A percentile compares a stretch with the other conserved stretches of the same genome.
These are phyloP conservation scores for Poteriospumella lacustris DNA, from an alignment of 108 stramenopile species.

Conservation along the genomic window DNA sequence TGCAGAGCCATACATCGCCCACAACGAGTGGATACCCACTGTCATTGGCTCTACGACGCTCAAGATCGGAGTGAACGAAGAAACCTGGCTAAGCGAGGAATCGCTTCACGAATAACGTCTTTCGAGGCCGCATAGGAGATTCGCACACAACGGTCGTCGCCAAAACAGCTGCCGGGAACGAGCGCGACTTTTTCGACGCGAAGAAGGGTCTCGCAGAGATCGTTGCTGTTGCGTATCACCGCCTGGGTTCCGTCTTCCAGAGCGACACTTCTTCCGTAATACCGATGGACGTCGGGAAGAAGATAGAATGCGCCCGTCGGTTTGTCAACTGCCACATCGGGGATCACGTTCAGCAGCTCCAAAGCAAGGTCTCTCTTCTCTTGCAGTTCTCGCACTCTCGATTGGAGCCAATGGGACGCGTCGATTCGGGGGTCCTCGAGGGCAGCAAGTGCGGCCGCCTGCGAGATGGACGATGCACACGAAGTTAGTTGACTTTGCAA, in stretches of 20 bases:
- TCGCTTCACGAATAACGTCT: slow-evolving; percentile 73
- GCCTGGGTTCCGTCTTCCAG: background rate
- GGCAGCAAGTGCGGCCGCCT: slow-evolving; percentile 85
- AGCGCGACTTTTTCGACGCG: slow-evolving; percentile 74
- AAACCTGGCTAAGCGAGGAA: slow-evolving; percentile 39
- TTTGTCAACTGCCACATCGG: slow-evolving; percentile 56
- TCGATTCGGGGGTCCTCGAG: slow-evolving; percentile 63
- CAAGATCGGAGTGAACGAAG: too few species aligned
- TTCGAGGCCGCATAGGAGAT: slow-evolving; percentile 89
- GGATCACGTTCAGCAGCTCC: slow-evolving; percentile 60
- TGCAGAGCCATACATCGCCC: too few species aligned
- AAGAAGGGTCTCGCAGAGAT: slow-evolving; percentile 77
- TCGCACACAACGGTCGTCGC: slow-evolving; percentile 77
- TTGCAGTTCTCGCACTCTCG: slow-evolving; percentile 61
- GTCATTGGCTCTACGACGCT: too few species aligned
- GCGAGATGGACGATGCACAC: slow-evolving; percentile 65
- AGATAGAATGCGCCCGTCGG: slow-evolving; percentile 92
- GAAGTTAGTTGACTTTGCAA: slow-evolving; percentile 4
- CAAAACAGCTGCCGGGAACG: slow-evolving; percentile 88
- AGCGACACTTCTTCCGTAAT: slow-evolving; percentile 36
- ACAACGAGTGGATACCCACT: too few species aligned
- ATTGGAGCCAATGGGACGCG: slow-evolving; percentile 57
- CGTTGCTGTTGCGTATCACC: background rate
- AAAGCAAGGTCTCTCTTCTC: slow-evolving; percentile 79
- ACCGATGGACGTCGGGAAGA: slow-evolving; percentile 76